Percentiles rank a stretch among this genome's conserved stretches.
Conservation (phyloP, 129 eudicot genomes). For the Saposhnikovia divaricata region DNA sequence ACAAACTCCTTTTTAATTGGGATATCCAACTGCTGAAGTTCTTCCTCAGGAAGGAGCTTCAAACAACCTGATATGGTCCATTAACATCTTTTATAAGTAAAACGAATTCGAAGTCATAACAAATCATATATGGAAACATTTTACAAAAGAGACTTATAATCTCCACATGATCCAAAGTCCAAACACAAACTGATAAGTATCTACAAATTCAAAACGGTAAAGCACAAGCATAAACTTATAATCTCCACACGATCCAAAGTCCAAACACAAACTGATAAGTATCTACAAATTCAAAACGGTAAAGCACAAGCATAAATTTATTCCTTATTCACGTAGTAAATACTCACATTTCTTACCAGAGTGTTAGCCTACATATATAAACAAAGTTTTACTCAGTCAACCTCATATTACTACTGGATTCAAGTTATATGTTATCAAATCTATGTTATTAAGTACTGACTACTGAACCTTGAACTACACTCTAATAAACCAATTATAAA, state of each 20-base stretch:
- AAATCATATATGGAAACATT: neutral
- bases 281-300: neutral
- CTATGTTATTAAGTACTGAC: neutral
- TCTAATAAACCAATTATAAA: neutral
- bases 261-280: neutral
- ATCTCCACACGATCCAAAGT: neutral
- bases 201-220: neutral
- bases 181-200: neutral
- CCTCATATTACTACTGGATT: neutral
- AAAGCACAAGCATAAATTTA: neutral
- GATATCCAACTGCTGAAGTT: constrained; percentile 64
- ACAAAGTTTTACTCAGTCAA: neutral
- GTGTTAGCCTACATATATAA: neutral
- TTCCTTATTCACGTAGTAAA: neutral
- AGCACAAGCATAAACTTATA: neutral
- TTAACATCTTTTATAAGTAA: constrained; percentile 2
- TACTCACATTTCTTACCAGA: neutral
- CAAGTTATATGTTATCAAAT: neutral
- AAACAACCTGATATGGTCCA: constrained; percentile 89
- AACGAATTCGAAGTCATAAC: neutral
- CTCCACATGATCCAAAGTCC: neutral
- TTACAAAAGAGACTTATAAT: neutral
- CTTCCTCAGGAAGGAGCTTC: constrained; percentile 76
- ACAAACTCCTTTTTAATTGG: constrained; percentile 36
- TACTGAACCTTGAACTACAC: neutral